Percentiles rank a stretch among this genome's conserved stretches.
Conservation (phyloP, 768 basidiomycete species). For the Calocybe indica region DNA sequence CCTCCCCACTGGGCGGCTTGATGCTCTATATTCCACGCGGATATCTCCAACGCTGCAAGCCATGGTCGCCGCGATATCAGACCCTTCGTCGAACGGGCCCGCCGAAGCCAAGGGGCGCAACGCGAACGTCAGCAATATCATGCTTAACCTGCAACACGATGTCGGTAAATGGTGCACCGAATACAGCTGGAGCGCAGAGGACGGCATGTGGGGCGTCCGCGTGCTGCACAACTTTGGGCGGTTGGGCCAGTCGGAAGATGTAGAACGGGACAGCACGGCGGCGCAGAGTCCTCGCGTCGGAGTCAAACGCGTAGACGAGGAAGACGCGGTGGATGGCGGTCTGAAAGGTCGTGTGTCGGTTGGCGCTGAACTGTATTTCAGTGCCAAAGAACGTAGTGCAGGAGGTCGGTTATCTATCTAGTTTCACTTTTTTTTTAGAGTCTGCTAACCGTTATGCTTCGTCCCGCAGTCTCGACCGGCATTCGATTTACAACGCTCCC, state of each 20-base stretch:
- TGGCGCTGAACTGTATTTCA: slow-evolving; percentile 92
- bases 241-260: slow-evolving; percentile 33
- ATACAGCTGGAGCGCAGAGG: slow-evolving; percentile 91
- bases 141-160: slow-evolving; percentile 89
- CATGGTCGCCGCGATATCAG: slow-evolving; percentile 81
- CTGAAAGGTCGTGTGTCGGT: slow-evolving; percentile 86
- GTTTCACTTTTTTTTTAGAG: background rate
- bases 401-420: slow-evolving; percentile 59
- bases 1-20: slow-evolving; percentile 81
- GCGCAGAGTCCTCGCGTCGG: slow-evolving; percentile 19
- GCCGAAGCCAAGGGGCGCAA: slow-evolving; percentile 37
- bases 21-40: slow-evolving; percentile 84
- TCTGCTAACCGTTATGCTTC: background rate
- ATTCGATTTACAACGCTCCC: slow-evolving; percentile 92
- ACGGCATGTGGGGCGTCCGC: slow-evolving; percentile 87
- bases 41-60: slow-evolving; percentile 75
- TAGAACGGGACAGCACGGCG: slow-evolving; percentile 27
- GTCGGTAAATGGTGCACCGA: slow-evolving; percentile 90
- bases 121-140: slow-evolving; percentile 57
- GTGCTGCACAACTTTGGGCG: slow-evolving; percentile 91
- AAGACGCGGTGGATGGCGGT: slow-evolving; percentile 89
- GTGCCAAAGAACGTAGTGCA: slow-evolving; percentile 87
- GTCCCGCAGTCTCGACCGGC: slow-evolving; percentile 74
- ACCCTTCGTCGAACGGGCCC: slow-evolving; percentile 51
- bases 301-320: slow-evolving; percentile 86